Conservation (phyloP, 225 moss, liverwort and hornwort species). For the Polytrichum formosum region DNA sequence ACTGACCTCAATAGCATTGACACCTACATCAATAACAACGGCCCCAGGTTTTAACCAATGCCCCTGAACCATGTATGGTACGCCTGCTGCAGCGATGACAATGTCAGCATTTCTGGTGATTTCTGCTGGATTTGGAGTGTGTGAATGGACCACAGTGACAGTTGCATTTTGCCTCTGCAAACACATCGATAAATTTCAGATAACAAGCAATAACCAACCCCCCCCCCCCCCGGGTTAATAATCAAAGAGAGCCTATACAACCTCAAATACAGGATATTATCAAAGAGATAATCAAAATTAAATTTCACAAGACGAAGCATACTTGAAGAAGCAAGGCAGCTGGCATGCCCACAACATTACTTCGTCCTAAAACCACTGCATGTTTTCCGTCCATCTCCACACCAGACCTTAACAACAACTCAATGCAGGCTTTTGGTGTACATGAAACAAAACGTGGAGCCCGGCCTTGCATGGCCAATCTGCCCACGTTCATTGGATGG, state of each 20-base stretch:
- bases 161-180: constrained; percentile 78
- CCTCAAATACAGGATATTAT: background rate
- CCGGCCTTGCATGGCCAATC: constrained; percentile 77
- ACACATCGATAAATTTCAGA: background rate
- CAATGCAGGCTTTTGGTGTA: constrained; percentile 84
- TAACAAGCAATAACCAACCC: background rate
- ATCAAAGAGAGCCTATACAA: too few species aligned
- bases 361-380: constrained; percentile 89
- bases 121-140: constrained; percentile 81
- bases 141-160: constrained; percentile 84
- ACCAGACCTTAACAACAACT: constrained; percentile 78
- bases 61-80: constrained; percentile 76
- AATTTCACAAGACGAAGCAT: constrained; percentile 1
- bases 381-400: constrained; percentile 81
- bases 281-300: background rate
- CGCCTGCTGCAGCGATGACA: constrained; percentile 82
- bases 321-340: constrained; percentile 91
- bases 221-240: too few species aligned
- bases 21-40: constrained; percentile 92
- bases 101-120: constrained; percentile 76
- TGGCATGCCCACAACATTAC: constrained; percentile 92
- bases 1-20: constrained; percentile 80
- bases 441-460: constrained; percentile 81
- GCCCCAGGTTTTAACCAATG: constrained; percentile 94
- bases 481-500: constrained; percentile 89